These are phyloP conservation scores for Thalassiosira sp. DNA, from an alignment of 352 stramenopile genomes.

Conservation along the genomic window DNA sequence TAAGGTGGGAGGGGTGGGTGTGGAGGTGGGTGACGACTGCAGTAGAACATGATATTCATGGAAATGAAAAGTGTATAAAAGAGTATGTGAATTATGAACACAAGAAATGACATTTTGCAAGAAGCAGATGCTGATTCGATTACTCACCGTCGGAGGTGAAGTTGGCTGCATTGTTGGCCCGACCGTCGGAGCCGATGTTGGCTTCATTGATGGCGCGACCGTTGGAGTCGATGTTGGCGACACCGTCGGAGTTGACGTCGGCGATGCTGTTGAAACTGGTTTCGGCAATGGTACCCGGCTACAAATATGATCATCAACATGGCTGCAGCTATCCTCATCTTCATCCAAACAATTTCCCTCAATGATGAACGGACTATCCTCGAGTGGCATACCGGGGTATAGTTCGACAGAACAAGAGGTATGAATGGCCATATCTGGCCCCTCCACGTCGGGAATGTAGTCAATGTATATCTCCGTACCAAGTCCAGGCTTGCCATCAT, in stretches of 20 bases:
- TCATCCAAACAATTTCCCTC: slow-evolving; percentile 6
- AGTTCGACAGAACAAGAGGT: slow-evolving; percentile 5
- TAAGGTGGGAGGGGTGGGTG: too few species aligned
- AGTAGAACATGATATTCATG: neutral
- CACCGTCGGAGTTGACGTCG: neutral
- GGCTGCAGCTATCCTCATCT: neutral
- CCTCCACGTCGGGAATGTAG: slow-evolving; percentile 2
- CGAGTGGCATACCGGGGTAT: slow-evolving; percentile 2
- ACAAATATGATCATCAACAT: neutral
- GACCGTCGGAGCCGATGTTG: neutral
- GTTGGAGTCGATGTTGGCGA: neutral
- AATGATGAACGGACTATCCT: slow-evolving; percentile 9
- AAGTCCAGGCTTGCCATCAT: slow-evolving; percentile 1
- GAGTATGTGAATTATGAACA: neutral
- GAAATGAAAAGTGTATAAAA: neutral
- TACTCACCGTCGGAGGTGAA: too few species aligned
- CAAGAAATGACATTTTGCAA: neutral
- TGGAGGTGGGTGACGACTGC: neutral
- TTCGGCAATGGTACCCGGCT: neutral
- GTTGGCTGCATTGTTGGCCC: neutral
- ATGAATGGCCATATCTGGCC: neutral
- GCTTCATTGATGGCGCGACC: neutral
- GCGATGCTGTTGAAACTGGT: neutral
- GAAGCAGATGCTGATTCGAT: too few species aligned
- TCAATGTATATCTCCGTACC: slow-evolving; percentile 8